Conservation (phyloP, 129 eudicot genomes). For the Pittosporum tobira region DNA sequence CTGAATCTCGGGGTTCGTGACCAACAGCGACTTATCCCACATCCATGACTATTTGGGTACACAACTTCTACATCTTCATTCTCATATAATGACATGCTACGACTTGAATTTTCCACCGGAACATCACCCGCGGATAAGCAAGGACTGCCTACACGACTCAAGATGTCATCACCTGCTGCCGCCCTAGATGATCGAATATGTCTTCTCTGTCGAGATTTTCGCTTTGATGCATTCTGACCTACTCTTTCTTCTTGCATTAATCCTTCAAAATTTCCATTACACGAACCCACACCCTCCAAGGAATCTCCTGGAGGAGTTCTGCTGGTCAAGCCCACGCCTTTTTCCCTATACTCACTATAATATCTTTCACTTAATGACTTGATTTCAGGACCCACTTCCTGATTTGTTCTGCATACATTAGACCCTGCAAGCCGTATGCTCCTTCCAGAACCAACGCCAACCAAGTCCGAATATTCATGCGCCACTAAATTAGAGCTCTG, state of each 20-base stretch:
- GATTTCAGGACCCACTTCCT: slow-evolving; percentile 27
- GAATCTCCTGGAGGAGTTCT: slow-evolving; percentile 41
- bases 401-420: slow-evolving; percentile 14
- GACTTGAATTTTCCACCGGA: slow-evolving; percentile 38
- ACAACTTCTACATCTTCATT: slow-evolving; percentile 41
- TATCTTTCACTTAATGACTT: slow-evolving; percentile 31
- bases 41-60: slow-evolving; percentile 43
- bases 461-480: slow-evolving; percentile 19
- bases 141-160: slow-evolving; percentile 62
- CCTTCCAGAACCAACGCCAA: slow-evolving; percentile 14
- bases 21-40: slow-evolving; percentile 79
- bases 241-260: slow-evolving; percentile 26
- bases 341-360: slow-evolving; percentile 25
- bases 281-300: slow-evolving; percentile 48
- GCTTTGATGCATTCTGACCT: slow-evolving; percentile 23
- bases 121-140: slow-evolving; percentile 42
- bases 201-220: slow-evolving; percentile 24
- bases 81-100: slow-evolving; percentile 30
- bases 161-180: slow-evolving; percentile 50
- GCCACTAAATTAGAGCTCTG: slow-evolving; percentile 18
- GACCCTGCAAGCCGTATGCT: slow-evolving; percentile 20
- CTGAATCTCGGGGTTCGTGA: slow-evolving; percentile 53
- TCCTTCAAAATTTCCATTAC: slow-evolving; percentile 47
- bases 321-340: slow-evolving; percentile 29
- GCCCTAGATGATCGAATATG: slow-evolving; percentile 28